Conservation (phyloP, 2,329 filamentous ascomycete species). For the Ceratocystis colombiana region DNA sequence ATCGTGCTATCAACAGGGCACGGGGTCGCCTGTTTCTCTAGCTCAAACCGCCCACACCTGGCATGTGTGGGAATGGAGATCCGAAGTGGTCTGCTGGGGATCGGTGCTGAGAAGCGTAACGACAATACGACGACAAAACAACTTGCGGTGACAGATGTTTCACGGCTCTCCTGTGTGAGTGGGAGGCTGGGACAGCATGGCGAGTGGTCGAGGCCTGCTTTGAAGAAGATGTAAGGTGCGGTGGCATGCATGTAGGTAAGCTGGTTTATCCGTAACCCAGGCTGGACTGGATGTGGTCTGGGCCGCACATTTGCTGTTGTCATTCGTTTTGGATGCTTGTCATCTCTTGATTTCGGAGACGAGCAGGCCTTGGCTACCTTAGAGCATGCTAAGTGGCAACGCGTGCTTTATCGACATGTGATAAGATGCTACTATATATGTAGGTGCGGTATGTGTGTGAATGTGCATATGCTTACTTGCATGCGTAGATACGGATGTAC, state of each 20-base stretch:
- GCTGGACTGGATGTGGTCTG: background rate
- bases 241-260: background rate
- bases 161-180: background rate
- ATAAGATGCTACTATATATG: too few species aligned
- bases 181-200: background rate
- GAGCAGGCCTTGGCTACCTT: background rate
- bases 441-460: too few species aligned
- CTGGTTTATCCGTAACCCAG: background rate
- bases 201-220: background rate
- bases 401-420: too few species aligned
- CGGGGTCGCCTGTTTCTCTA: conserved; percentile 15
- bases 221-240: background rate
- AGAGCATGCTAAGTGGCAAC: too few species aligned
- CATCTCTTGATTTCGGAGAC: background rate
- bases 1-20: conserved; percentile 8
- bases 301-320: too few species aligned
- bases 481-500: too few species aligned
- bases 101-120: background rate
- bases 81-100: background rate
- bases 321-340: too few species aligned
- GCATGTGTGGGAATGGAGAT: conserved; percentile 1
- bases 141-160: background rate
- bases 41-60: background rate
- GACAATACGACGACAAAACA: background rate
- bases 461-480: too few species aligned